Evolutionary conservation across 2,329 filamentous ascomycete species (phyloP).

Genomic region (Aspergillus sp.): DNA sequence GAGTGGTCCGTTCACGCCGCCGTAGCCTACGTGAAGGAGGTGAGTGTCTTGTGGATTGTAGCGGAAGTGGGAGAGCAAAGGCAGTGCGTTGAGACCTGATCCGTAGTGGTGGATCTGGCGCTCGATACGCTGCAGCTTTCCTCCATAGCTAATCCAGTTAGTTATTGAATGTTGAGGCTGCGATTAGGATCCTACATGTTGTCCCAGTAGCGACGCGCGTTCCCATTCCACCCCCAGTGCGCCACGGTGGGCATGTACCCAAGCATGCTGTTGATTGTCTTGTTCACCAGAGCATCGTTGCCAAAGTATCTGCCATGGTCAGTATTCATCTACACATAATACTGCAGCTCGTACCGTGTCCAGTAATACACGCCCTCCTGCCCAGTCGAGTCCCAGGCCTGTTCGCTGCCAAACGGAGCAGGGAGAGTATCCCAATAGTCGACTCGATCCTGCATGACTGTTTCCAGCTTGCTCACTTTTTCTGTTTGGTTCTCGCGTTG

Average conservation of each 20-base stretch:
- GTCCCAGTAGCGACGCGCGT: slow-evolving; percentile 62
- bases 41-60: slow-evolving; percentile 49
- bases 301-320: slow-evolving; percentile 48
- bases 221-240: slow-evolving; percentile 65
- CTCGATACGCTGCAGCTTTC: slow-evolving; percentile 44
- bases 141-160: slow-evolving; percentile 33
- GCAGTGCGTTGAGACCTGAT: slow-evolving; percentile 57
- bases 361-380: slow-evolving; percentile 64
- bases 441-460: slow-evolving; percentile 52
- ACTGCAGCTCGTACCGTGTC: slow-evolving; percentile 27
- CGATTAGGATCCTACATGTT: slow-evolving; percentile 36
- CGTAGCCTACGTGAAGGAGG: slow-evolving; percentile 55
- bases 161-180: too few relatives aligned
- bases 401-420: slow-evolving; percentile 60
- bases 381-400: slow-evolving; percentile 63
- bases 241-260: slow-evolving; percentile 59
- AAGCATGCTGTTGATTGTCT: slow-evolving; percentile 56
- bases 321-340: not conserved
- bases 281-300: slow-evolving; percentile 45
- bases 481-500: slow-evolving; percentile 46
- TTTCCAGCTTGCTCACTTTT: slow-evolving; percentile 44
- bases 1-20: slow-evolving; percentile 53
- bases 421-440: slow-evolving; percentile 51
- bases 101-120: slow-evolving; percentile 62
- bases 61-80: slow-evolving; percentile 55